Evolutionary conservation across 2,329 filamentous ascomycete genomes (phyloP).

Genomic region (Bipolaris zeicola): DNA sequence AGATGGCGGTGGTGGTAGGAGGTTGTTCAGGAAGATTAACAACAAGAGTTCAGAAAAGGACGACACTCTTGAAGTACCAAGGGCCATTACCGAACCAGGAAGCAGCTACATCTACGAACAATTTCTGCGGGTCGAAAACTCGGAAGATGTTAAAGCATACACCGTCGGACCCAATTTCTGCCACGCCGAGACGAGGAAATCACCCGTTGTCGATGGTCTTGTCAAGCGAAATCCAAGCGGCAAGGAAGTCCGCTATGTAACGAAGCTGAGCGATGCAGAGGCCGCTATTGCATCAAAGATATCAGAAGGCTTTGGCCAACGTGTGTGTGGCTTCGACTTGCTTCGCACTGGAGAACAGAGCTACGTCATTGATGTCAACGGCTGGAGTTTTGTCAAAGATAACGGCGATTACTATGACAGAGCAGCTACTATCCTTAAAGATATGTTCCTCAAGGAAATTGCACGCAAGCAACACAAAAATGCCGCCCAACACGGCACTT

Average conservation of each 20-base stretch:
- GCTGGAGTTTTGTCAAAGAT: slow-evolving; percentile 99
- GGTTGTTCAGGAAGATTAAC: slow-evolving; percentile 94
- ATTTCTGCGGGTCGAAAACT: slow-evolving; percentile 94
- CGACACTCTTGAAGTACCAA: slow-evolving; percentile 73
- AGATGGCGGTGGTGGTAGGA: slow-evolving; percentile 84
- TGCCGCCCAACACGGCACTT: slow-evolving; percentile 46
- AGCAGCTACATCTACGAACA: slow-evolving; percentile 96
- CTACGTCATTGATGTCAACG: slow-evolving; percentile 98
- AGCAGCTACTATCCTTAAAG: slow-evolving; percentile 81
- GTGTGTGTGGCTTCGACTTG: slow-evolving; percentile 95
- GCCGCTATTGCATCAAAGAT: slow-evolving; percentile 87
- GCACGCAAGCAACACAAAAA: slow-evolving; percentile 59
- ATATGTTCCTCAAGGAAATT: slow-evolving; percentile 86
- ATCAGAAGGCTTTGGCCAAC: slow-evolving; percentile 87
- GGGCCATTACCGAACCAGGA: slow-evolving; percentile 78
- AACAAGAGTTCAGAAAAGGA: slow-evolving; percentile 99
- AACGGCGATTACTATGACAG: slow-evolving; percentile 98
- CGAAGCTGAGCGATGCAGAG: slow-evolving; percentile 79
- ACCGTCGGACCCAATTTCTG: slow-evolving; percentile 93
- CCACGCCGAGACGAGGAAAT: slow-evolving; percentile 96
- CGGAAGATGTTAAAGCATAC: slow-evolving; percentile 98
- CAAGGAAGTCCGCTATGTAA: slow-evolving; percentile 96
- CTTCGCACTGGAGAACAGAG: slow-evolving; percentile 86
- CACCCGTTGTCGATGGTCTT: slow-evolving; percentile 93
- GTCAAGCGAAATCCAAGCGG: slow-evolving; percentile 96